A percentile compares a stretch with the other conserved stretches of the same genome.
These are phyloP conservation scores for Picea abies DNA, from an alignment of 83 land plant species.

Conservation along the genomic window DNA sequence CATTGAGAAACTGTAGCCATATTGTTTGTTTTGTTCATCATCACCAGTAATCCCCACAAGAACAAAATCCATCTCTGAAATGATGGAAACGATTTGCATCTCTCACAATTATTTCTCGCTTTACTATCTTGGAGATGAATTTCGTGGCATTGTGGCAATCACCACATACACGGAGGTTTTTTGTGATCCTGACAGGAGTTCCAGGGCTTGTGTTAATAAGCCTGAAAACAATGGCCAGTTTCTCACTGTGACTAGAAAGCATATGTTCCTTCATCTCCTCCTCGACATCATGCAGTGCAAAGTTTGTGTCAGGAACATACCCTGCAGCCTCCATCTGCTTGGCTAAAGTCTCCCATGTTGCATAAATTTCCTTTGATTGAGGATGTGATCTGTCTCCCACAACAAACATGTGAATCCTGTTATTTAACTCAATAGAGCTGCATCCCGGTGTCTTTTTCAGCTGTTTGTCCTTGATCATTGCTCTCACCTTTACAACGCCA, in stretches of 20 bases:
- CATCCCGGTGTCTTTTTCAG: slow-evolving; percentile 28
- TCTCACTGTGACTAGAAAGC: background rate
- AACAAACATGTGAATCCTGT: slow-evolving; percentile 18
- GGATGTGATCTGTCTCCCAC: slow-evolving; percentile 10
- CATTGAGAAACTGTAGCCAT: too few species aligned
- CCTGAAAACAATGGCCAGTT: background rate
- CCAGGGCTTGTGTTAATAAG: background rate
- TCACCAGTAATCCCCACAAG: slow-evolving; percentile 37
- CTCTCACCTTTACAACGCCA: slow-evolving; percentile 23
- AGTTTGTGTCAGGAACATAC: slow-evolving; percentile 8
- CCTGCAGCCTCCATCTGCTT: slow-evolving; percentile 25
- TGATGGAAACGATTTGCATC: slow-evolving; percentile 29
- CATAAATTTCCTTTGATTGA: slow-evolving; percentile 7
- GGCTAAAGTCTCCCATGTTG: slow-evolving; percentile 4
- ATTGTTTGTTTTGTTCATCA: too few species aligned
- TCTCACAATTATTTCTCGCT: slow-evolving; percentile 22
- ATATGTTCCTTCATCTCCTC: background rate
- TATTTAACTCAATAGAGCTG: slow-evolving; percentile 36
- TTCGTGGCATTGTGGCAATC: slow-evolving; percentile 23
- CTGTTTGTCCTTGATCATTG: slow-evolving; percentile 18
- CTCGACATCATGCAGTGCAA: slow-evolving; percentile 10
- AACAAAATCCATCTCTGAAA: slow-evolving; percentile 26
- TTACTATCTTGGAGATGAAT: slow-evolving; percentile 14
- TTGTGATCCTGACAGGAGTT: slow-evolving; percentile 9
- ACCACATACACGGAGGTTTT: slow-evolving; percentile 23